Evolutionary conservation across 2,329 filamentous ascomycete species (phyloP), one percentile per base, ranked within the genome.

Genomic region (Intubia oerlemansii): DNA sequence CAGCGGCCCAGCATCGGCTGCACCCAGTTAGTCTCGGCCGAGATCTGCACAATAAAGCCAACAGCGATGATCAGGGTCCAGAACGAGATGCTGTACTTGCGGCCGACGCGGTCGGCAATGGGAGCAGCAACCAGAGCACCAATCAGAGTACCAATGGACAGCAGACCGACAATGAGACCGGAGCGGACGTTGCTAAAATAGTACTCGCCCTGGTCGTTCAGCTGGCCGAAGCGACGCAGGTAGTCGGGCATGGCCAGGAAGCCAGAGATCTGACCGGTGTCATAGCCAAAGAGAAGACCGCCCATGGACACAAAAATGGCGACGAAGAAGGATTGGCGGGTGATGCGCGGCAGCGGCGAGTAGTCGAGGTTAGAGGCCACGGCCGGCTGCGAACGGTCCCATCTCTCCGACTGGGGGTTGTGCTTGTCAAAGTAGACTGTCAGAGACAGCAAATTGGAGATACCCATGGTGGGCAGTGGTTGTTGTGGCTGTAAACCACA

Each of bases 1-100:
- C 69, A 68, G 35, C 73, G 58, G 18, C 71, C 74, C 37, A 71
- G 54, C 46, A 65, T 32, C 13, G 37, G 13, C 42, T 76, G 71
- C 37, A 71, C 59, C 72, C 72, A 78, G 23, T 50, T 53, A 14
- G 52, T 39, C 30, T 50, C 49, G 5, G 66, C 62, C 0, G 68
- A 57, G 39, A 78, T 67, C 44, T 78, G 71, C 22, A 77, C 57
- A 32, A 72, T 53, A 39, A 72, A 69, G 38, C 73, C 73, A 32
- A 74, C 44, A 37, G 62, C 59, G 49, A 71, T 74, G 32, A 76
- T 45, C 21, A 60, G 41, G 20, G 62, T 57, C 44, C 54, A 55
- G 31, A 62, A 53, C 11, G 52, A 54, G 42, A 70, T 50, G 37
- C 60, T 62, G 38, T 57, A 55, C 30, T 63, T 57, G 13, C 69